These are phyloP conservation scores for Phytophthora pluvialis DNA, from an alignment of 352 stramenopile species.

Conservation along the genomic window DNA sequence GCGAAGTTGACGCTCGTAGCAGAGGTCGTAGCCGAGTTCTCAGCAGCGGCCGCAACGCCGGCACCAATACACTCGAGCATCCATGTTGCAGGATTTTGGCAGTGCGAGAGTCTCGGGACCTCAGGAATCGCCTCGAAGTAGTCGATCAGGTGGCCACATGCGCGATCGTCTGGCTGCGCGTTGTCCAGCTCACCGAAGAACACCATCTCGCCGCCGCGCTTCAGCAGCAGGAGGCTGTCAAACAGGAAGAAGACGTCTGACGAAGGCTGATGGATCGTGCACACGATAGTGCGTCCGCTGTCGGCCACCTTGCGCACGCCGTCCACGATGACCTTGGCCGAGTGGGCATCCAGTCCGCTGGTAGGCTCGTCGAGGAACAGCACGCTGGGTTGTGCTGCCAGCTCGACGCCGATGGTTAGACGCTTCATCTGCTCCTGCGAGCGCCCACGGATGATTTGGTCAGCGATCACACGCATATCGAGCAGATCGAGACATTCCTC, in stretches of 20 bases:
- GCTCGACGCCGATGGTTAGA: constrained; percentile 86
- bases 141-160: constrained; percentile 38
- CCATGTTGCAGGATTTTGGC: constrained; percentile 41
- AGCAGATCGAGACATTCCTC: constrained; percentile 45
- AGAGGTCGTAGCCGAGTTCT: constrained; percentile 12
- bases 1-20: constrained; percentile 26
- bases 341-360: constrained; percentile 78
- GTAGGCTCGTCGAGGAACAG: constrained; percentile 85
- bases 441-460: constrained; percentile 43
- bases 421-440: constrained; percentile 66
- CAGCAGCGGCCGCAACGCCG: constrained; percentile 23
- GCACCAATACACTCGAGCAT: constrained; percentile 33
- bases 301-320: constrained; percentile 84
- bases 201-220: constrained; percentile 58
- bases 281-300: constrained; percentile 75
- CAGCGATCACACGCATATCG: constrained; percentile 35
- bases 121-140: constrained; percentile 48
- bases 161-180: not conserved
- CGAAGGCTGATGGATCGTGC: too few species aligned
- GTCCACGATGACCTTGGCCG: constrained; percentile 66
- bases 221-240: constrained; percentile 81
- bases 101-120: constrained; percentile 28
- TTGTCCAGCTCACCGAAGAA: constrained; percentile 61
- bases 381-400: constrained; percentile 84
- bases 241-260: constrained; percentile 40